Conservation (phyloP, 2,329 filamentous ascomycete species). For the Claviceps digitariae region DNA sequence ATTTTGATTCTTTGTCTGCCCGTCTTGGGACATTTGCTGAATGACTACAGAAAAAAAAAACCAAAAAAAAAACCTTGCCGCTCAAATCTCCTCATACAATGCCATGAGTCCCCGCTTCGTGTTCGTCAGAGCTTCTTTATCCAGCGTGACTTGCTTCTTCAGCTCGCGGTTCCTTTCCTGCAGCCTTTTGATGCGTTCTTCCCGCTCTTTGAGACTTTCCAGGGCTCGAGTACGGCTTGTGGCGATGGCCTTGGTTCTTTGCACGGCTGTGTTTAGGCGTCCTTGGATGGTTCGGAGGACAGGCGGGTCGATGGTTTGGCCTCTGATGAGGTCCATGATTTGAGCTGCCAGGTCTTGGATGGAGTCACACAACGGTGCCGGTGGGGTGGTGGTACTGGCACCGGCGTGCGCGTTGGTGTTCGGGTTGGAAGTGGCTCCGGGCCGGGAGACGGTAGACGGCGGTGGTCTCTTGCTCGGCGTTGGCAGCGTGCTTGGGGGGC, state of each 20-base stretch:
- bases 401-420: neutral
- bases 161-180: slow-evolving; percentile 23
- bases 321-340: slow-evolving; percentile 35
- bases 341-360: slow-evolving; percentile 27
- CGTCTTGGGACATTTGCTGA: neutral
- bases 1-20: too few relatives aligned
- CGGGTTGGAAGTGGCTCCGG: neutral
- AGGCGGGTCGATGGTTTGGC: slow-evolving; percentile 24
- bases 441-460: neutral
- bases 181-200: slow-evolving; percentile 29
- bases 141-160: slow-evolving; percentile 22
- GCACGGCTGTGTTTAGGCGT: slow-evolving; percentile 40
- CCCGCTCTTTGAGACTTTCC: slow-evolving; percentile 47
- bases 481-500: neutral
- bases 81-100: slow-evolving; percentile 23
- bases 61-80: slow-evolving; percentile 2
- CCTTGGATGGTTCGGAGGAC: slow-evolving; percentile 24
- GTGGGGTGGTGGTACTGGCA: neutral
- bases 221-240: slow-evolving; percentile 54
- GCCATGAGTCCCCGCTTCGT: slow-evolving; percentile 25
- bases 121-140: slow-evolving; percentile 21
- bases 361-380: slow-evolving; percentile 9
- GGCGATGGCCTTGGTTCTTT: slow-evolving; percentile 45
- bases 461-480: slow-evolving; percentile 1
- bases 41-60: neutral